Evolutionary conservation across 176 grass and related monocot genomes (phyloP).

Genomic region (Bonia amplexicaulis): DNA sequence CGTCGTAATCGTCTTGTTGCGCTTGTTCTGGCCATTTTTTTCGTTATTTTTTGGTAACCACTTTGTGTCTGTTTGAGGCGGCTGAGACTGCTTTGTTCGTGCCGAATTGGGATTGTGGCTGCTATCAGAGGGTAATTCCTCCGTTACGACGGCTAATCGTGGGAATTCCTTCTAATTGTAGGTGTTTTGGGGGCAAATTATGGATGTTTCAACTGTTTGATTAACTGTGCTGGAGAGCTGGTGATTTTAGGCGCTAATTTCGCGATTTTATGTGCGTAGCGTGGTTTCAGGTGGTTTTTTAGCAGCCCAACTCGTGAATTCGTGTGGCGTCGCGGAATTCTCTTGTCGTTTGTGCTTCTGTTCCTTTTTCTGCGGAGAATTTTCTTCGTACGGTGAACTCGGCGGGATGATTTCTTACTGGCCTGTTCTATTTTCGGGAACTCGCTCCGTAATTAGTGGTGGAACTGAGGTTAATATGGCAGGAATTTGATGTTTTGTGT

Average conservation of each 20-base stretch:
- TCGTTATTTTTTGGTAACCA: background rate
- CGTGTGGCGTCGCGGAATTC: background rate
- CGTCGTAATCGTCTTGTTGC: background rate
- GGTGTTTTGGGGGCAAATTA: background rate
- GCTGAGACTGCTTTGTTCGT: background rate
- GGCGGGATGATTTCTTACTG: background rate
- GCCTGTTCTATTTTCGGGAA: background rate
- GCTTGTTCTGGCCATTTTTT: background rate
- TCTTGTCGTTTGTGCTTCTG: background rate
- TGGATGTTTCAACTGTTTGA: constrained; percentile 1
- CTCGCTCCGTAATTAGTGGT: background rate
- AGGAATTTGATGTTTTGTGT: background rate
- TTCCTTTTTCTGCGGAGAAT: background rate
- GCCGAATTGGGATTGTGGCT: background rate
- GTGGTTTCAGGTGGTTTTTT: background rate
- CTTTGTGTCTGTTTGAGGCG: background rate
- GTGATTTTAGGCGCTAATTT: background rate
- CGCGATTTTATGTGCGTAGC: background rate
- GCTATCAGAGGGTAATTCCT: background rate
- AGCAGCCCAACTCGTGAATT: background rate
- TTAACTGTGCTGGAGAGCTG: background rate
- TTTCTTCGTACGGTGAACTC: background rate
- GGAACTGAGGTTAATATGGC: constrained; percentile 1
- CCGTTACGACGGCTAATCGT: background rate
- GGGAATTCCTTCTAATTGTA: background rate